These are phyloP conservation scores for Phytopythium oedochilum DNA, from an alignment of 352 stramenopile genomes.

Conservation along the genomic window DNA sequence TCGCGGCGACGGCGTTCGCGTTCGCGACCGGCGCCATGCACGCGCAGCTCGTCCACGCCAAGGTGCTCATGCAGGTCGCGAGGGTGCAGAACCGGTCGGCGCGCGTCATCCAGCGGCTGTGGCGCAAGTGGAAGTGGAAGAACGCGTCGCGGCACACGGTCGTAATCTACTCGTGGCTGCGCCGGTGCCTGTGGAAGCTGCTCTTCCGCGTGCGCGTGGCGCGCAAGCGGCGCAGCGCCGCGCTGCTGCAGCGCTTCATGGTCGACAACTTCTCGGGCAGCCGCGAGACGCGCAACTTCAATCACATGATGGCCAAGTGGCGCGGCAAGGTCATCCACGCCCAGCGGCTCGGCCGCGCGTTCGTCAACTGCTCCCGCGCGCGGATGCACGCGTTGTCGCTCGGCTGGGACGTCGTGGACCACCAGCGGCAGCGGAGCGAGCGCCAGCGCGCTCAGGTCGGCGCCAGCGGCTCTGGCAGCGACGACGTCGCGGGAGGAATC, in stretches of 20 bases:
- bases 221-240: slow-evolving; percentile 26
- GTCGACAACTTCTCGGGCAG: slow-evolving; percentile 48
- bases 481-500: background rate
- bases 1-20: slow-evolving; percentile 37
- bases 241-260: slow-evolving; percentile 51
- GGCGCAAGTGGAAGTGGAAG: slow-evolving; percentile 57
- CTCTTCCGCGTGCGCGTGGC: slow-evolving; percentile 47
- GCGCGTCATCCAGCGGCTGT: slow-evolving; percentile 48
- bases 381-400: slow-evolving; percentile 49
- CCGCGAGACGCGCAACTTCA: slow-evolving; percentile 65
- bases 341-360: slow-evolving; percentile 42
- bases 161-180: slow-evolving; percentile 61
- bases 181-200: slow-evolving; percentile 67
- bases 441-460: slow-evolving; percentile 19
- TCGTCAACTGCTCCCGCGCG: slow-evolving; percentile 50
- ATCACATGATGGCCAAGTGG: slow-evolving; percentile 72
- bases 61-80: slow-evolving; percentile 24
- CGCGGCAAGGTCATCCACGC: slow-evolving; percentile 65
- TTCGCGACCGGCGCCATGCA: slow-evolving; percentile 30
- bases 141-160: slow-evolving; percentile 60
- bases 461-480: background rate
- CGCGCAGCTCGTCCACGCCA: slow-evolving; percentile 23
- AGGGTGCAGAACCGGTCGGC: slow-evolving; percentile 35
- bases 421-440: slow-evolving; percentile 61
- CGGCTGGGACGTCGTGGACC: slow-evolving; percentile 59